phyloP scores from a whole-genome alignment of 768 basidiomycete species.

The Rhizopogon roseolus region DNA sequence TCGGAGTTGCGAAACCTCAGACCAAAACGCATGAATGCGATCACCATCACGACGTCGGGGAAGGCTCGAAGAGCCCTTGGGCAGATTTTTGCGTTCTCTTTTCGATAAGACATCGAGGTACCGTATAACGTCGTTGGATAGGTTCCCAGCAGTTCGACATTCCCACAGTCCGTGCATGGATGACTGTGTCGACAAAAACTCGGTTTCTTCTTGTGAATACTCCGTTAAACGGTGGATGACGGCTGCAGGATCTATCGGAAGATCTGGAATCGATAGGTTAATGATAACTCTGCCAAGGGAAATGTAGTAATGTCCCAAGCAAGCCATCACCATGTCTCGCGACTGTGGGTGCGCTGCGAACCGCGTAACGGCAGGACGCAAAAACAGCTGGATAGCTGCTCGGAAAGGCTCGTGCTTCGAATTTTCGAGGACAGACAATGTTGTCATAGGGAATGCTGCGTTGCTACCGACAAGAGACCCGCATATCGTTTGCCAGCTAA shows the following conservation, averaged over 20 bases:
- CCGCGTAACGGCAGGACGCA: constrained; percentile 14
- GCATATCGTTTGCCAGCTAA: constrained; percentile 11
- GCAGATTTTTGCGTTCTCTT: constrained; percentile 23
- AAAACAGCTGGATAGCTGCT: constrained; percentile 26
- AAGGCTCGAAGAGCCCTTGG: constrained; percentile 18
- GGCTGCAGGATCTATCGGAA: constrained; percentile 83
- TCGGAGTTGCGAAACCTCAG: constrained; percentile 74
- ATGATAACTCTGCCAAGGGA: constrained; percentile 55
- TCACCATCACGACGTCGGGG: constrained; percentile 36
- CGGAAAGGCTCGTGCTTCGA: constrained; percentile 31
- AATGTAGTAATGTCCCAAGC: constrained; percentile 52
- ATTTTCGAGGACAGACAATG: constrained; percentile 27
- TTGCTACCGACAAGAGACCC: constrained; percentile 1
- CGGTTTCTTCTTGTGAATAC: constrained; percentile 39
- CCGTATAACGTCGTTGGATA: constrained; percentile 40
- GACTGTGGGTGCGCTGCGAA: constrained; percentile 10
- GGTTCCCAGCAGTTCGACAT: constrained; percentile 49
- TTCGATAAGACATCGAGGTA: constrained; percentile 37
- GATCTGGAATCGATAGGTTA: constrained; percentile 74
- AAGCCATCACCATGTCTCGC: constrained; percentile 21
- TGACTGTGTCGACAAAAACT: constrained; percentile 43
- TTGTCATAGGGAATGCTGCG: constrained; percentile 15
- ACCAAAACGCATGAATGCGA: constrained; percentile 64
- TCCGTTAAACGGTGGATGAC: constrained; percentile 43
- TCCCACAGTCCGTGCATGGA: constrained; percentile 54